Percentiles rank a stretch among this genome's conserved stretches.
Conservation (phyloP, 108 stramenopile species). For the Stephanodiscus triporus region DNA sequence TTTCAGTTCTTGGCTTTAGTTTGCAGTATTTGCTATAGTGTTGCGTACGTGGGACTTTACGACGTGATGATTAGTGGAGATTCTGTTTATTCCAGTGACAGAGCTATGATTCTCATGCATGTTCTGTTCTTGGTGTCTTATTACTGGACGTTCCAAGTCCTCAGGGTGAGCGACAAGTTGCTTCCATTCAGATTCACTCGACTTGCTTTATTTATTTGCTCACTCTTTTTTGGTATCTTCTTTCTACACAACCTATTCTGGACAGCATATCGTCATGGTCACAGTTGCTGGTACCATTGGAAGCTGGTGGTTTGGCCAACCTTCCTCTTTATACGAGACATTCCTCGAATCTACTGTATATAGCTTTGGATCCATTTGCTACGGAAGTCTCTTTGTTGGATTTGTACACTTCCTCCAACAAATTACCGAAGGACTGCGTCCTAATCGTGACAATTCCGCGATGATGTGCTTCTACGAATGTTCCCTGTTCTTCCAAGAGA, state of each 20-base stretch:
- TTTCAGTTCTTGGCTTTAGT: conserved; percentile 74
- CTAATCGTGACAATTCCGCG: conserved; percentile 58
- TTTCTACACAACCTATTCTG: too few relatives aligned
- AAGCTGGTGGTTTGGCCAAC: conserved; percentile 86
- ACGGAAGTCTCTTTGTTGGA: conserved; percentile 87
- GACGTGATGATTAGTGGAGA: conserved; percentile 70
- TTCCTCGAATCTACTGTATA: conserved; percentile 63
- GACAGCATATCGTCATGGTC: conserved; percentile 87
- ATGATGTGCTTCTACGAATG: conserved; percentile 81
- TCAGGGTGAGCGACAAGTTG: conserved; percentile 62
- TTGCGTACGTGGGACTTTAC: conserved; percentile 73
- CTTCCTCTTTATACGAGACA: conserved; percentile 44
- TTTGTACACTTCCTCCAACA: conserved; percentile 76
- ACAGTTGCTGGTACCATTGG: conserved; percentile 86
- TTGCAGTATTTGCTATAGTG: conserved; percentile 72
- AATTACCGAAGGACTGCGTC: conserved; percentile 69
- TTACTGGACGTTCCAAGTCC: conserved; percentile 86
- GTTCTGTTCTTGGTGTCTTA: conserved; percentile 67
- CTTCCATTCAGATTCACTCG: not conserved
- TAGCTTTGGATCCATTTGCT: conserved; percentile 89
- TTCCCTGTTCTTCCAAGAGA: conserved; percentile 63
- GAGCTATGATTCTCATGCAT: conserved; percentile 42
- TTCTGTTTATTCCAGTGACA: conserved; percentile 41
- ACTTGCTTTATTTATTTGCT: conserved; percentile 4
- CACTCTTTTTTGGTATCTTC: not conserved